Evolutionary conservation across 139 green algal genomes (phyloP), one percentile per base, ranked within the genome.

Genomic region (Auxenochlorella pyrenoidosa): DNA sequence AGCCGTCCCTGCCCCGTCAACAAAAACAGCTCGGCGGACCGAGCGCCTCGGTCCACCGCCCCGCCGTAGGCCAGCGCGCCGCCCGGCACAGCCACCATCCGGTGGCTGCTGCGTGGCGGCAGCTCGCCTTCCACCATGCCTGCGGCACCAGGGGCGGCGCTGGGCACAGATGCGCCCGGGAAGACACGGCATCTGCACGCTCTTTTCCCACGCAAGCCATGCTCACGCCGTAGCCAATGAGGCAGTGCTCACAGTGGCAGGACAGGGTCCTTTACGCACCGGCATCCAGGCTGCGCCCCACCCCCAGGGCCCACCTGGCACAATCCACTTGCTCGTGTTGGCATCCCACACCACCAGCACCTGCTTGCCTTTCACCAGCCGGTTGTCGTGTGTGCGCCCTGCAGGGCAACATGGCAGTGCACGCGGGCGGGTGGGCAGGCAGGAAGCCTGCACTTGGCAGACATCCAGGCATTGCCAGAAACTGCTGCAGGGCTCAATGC

Each of bases 51-150:
- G 30, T 85, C 80, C 28, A 75, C 43, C 8, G 84, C 84, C 0
- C 84, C 84, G 0, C 84, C 84, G 83, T 85, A 88, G 60, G 83
- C 18, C 32, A 88, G 32, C 1, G 73, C 19, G 63, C 84, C 84
- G 22, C 84, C 84, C 5, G 66, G 63, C 12, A 75, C 44, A 0
- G 77, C 41, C 5, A 32, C 47, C 47, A 59, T 54, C 3, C 73
- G 73, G n/a, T 77, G 84, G 75, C 84, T 88, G 76, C 47, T 75
- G 43, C 84, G 76, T 1, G 63, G 70, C 21, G 63, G n/a, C n/a
- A 81, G 73, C 63, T 83, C 77, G 4, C 66, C 77, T 1, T 36
- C 30, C 0, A 85, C 30, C 40, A 60, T 43, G 16, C 60, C 80
- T 85, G 60, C 38, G 21, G 78, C 32, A 40, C 66, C 5, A 19